Conservation (phyloP, 305 asterid species). For the Ajuga reptans region DNA sequence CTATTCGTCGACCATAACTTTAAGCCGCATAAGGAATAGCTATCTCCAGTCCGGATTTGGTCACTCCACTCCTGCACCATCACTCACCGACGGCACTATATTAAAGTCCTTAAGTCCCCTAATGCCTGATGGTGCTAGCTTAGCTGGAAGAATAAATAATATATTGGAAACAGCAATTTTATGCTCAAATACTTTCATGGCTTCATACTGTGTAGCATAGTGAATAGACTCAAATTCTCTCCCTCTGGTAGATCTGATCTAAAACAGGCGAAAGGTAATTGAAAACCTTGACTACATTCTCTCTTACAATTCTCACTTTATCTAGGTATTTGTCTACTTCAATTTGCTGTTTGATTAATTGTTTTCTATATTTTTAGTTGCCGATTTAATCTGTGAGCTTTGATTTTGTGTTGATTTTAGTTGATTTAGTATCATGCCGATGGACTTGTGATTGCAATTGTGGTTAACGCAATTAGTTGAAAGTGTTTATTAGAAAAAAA, state of each 20-base stretch:
- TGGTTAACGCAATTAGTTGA: slow-evolving; percentile 11
- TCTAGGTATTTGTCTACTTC: background rate
- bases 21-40: background rate
- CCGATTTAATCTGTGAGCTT: slow-evolving; percentile 18
- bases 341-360: background rate
- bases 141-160: slow-evolving; percentile 23
- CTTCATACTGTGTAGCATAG: slow-evolving; percentile 7
- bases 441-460: background rate
- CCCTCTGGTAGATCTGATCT: slow-evolving; percentile 33
- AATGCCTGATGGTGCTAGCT: background rate
- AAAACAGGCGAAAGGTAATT: slow-evolving; percentile 21
- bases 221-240: background rate
- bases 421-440: background rate
- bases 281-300: background rate
- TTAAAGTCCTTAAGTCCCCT: background rate
- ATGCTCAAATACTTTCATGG: slow-evolving; percentile 22
- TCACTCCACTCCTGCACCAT: slow-evolving; percentile 18
- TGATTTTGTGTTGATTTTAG: slow-evolving; percentile 8
- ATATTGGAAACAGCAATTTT: slow-evolving; percentile 26
- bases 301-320: background rate
- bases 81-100: background rate
- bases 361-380: background rate
- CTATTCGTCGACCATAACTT: too few species aligned
- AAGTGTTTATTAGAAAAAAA: background rate
- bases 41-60: slow-evolving; percentile 23